Evolutionary conservation across 176 grass and related monocot species (phyloP), one percentile per base, ranked within the genome.

Genomic region (Bothriochloa decipiens): DNA sequence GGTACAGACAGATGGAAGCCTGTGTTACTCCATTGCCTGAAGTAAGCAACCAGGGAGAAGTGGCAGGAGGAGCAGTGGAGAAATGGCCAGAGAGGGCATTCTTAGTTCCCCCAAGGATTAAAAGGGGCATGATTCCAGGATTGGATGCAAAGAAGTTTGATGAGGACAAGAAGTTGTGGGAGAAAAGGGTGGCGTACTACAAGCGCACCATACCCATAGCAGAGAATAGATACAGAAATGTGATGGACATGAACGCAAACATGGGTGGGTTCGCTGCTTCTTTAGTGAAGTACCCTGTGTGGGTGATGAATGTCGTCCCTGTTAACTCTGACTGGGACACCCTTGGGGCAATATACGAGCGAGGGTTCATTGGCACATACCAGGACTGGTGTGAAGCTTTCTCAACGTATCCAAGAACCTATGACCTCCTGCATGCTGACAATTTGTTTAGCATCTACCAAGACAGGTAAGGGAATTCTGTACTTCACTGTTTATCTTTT

Each of bases 311-410:
- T 0, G 95, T 95, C 0, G 89, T 95, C 4, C 92, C 95, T 0
- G 86, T 90, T 11, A 91, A 88, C 80, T 91, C 90, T 6, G 87
- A 87, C 33, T 78, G 29, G 42, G 91, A 95, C 82, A 98, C 95
- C 3, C 92, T 98, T 27, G 92, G 95, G 28, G 84, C 92, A 13
- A 91, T 98, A 42, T 98, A 91, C 4, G 92, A 98, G 64, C 71
- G 95, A 65, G 95, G 95, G 33, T 95, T 98, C 80, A 88, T 98
- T 35, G 95, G 95, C 71, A 98, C 95, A 4, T 95, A 95, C 77
- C 95, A 98, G 87, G 95, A 98, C 72, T 98, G 95, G 95, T 98
- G 95, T 18, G 92, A 98, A 84, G 95, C 92, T 32, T 98, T 98
- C 82, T 95, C 92, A 2, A 98, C 95, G 0, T 98, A 98, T 84